Base-by-base conservation (phyloP, 108 stramenopile species). In the Cylindrotheca fusiformis region DNA sequence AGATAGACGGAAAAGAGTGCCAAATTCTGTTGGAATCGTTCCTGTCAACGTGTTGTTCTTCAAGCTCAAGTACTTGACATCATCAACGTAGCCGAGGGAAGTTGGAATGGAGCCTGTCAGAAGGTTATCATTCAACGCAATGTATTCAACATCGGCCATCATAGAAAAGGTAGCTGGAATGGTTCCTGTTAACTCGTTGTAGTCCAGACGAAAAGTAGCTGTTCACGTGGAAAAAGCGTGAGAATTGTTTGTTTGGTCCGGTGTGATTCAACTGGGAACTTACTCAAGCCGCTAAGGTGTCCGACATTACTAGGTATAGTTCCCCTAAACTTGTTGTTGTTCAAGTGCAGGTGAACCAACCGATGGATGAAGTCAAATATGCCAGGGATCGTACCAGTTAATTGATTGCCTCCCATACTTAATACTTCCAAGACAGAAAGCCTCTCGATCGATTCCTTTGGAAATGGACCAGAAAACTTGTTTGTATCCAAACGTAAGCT, bases 261-360 rank as follows among this genome's bases (percentile, higher is more conserved):
- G 20, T n/a, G 50, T 5, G 20, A 18, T 5, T 6, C 50, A 22
- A 4, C 23, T 5, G 23, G 5, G 5, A 5, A 72, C 48, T 20
- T 52, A 48, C 62, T 63, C 24, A 72, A 26, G 0, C 47, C 63
- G 2, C 32, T 55, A 48, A 88, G 48, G 45, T 68, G 63, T 18
- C 71, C 67, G 21, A 88, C 74, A n/a, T 52, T 55, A 27, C 10
- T 48, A 18, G 83, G 81, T 25, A 88, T 63, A 14, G 48, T 50
- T 32, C 79, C 87, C 20, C 23, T 47, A 31, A 82, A 75, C 23
- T 61, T 4, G 68, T 76, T 77, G 12, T 54, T 22, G 48, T 68
- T 24, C 22, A 81, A 48, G 21, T 48, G 46, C 5, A 76, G 45
- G 6, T 60, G 54, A 29, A 65, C 48, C 21, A 74, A 31, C 0